These are phyloP conservation scores for Waitea zeae DNA, from an alignment of 1,284 basidiomycete genomes.

Conservation along the genomic window DNA sequence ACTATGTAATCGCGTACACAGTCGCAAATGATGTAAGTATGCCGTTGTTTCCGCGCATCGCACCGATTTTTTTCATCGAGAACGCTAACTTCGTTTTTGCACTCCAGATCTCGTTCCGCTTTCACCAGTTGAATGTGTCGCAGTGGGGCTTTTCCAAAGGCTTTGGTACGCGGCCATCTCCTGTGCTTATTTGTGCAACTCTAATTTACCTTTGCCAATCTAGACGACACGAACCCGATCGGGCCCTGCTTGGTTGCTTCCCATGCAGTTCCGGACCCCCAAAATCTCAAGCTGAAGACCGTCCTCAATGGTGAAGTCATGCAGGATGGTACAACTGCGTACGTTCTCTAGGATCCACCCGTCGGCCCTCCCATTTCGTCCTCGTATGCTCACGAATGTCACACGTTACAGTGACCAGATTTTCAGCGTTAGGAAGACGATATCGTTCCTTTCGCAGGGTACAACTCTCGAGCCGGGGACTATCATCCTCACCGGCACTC, in stretches of 20 bases:
- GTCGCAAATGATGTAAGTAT: conserved; percentile 56
- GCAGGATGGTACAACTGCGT: conserved; percentile 65
- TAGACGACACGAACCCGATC: conserved; percentile 60
- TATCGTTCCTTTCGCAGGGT: conserved; percentile 71
- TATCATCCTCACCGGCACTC: conserved; percentile 68
- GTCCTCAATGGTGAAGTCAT: conserved; percentile 50
- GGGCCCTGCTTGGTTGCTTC: conserved; percentile 65
- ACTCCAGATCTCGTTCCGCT: conserved; percentile 61
- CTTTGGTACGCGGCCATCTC: conserved; percentile 31
- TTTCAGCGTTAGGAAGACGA: conserved; percentile 52
- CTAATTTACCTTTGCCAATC: conserved; percentile 1
- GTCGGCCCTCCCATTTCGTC: not conserved
- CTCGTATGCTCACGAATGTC: not conserved
- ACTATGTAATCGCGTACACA: conserved; percentile 72
- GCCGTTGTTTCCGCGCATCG: not conserved
- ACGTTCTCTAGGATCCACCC: conserved; percentile 12
- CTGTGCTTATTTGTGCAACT: no score
- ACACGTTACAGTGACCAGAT: conserved; percentile 38
- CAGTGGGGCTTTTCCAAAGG: conserved; percentile 82
- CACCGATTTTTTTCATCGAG: not conserved
- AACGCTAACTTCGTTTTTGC: no score
- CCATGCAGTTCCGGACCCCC: conserved; percentile 48
- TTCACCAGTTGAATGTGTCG: conserved; percentile 55
- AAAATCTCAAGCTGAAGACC: conserved; percentile 45
- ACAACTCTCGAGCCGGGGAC: conserved; percentile 75